A percentile compares a stretch with the other conserved stretches of the same genome.
phyloP scores from a whole-genome alignment of 2,329 filamentous ascomycete genomes.

The Teratosphaeria nubilosa region DNA sequence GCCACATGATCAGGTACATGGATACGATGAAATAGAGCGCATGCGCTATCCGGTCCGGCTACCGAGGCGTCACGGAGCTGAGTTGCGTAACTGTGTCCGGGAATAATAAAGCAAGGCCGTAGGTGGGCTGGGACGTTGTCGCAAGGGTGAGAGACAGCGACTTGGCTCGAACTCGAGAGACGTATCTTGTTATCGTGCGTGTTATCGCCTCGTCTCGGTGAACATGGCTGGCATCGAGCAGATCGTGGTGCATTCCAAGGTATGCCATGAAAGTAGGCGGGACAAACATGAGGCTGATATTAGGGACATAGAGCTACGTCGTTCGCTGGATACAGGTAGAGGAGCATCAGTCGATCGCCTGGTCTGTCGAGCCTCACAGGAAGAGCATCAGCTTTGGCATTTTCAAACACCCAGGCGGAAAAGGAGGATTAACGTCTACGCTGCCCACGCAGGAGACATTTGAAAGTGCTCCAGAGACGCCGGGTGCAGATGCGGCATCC shows the following conservation, averaged over 20 bases:
- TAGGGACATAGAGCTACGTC: conserved; percentile 68
- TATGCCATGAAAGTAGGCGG: conserved; percentile 32
- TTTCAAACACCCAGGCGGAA: conserved; percentile 86
- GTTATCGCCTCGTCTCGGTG: background rate
- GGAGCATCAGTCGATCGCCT: conserved; percentile 84
- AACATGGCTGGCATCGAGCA: conserved; percentile 90
- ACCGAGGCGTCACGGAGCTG: background rate
- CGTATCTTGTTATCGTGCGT: background rate
- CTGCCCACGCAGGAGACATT: conserved; percentile 33
- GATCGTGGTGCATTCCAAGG: conserved; percentile 95
- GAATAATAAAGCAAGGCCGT: background rate
- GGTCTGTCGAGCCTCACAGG: conserved; percentile 95
- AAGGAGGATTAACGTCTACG: conserved; percentile 41
- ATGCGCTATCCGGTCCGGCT: background rate
- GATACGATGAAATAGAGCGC: background rate
- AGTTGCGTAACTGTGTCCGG: background rate
- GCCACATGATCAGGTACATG: background rate
- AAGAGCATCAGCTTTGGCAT: conserved; percentile 98
- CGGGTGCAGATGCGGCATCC: conserved; percentile 27
- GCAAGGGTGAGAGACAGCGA: too few relatives aligned
- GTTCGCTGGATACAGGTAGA: conserved; percentile 94
- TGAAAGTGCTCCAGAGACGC: conserved; percentile 14
- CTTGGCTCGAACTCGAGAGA: background rate
- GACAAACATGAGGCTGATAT: background rate
- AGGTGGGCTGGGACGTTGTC: too few relatives aligned